Evolutionary conservation across 106 monocot genomes (phyloP), one percentile per base, ranked within the genome.

Genomic region (Agapanthus africanus): DNA sequence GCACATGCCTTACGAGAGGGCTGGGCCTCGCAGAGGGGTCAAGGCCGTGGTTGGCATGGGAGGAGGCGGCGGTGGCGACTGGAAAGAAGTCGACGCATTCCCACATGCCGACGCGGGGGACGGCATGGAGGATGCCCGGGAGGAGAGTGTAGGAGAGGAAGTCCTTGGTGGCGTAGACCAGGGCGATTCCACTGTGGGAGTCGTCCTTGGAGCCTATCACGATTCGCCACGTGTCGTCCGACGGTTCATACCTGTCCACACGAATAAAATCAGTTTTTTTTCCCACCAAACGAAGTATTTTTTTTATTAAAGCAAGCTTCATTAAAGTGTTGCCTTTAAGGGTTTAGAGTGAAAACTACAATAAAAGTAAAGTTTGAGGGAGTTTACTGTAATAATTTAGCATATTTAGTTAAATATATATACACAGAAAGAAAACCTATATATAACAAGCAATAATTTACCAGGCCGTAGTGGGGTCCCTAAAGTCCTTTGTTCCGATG

Each of bases 61-160:
- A 59, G 16, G 61, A 61, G 15, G 7, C 32, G 14, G 32, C 26
- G 8, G 68, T 59, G 0, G 74, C 50, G 3, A 88, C 81, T 0
- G 88, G 84, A 37, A 74, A 88, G 56, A 88, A 88, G 67, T 88
- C 88, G 1, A 88, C 68, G 71, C 88, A 88, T 73, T 88, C 88
- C 88, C 88, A 88, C 88, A 88, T 88, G 7, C 88, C 88, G 9
- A 84, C 84, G 2, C 67, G 49, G 2, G 54, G 28, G 21, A 88
- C 88, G 5, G 23, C 25, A 68, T 84, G 88, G 21, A 88, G 70
- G 27, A 79, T 19, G 2, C 84, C 88, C 0, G 76, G 79, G 5
- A 88, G 19, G 26, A 71, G 75, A n/a, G 69, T 75, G 67, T 74
- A 88, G 14, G 33, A 40, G 19, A 76, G 28, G 66, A 88, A 88